A percentile compares a stretch with the other conserved stretches of the same genome.
phyloP scores from a whole-genome alignment of 2,329 filamentous ascomycete genomes.

The Pleurostoma richardsiae region DNA sequence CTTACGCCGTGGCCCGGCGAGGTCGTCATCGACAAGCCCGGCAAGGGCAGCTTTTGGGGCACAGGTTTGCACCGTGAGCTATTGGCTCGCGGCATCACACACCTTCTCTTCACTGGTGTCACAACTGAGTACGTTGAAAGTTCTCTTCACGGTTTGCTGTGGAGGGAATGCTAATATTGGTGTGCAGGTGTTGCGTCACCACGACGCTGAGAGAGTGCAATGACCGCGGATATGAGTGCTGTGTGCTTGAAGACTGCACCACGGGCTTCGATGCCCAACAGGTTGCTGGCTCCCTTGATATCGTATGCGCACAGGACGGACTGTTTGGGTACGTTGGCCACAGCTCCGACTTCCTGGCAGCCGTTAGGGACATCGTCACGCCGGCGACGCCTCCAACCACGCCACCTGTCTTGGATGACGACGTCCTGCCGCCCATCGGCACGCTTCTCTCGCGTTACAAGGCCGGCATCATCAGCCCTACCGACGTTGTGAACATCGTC shows the following conservation, averaged over 20 bases:
- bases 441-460: constrained; percentile 37
- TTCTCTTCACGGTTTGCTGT: neutral
- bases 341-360: constrained; percentile 30
- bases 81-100: constrained; percentile 49
- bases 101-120: constrained; percentile 52
- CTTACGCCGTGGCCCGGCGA: constrained; percentile 44
- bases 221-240: constrained; percentile 57
- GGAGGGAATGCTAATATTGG: neutral
- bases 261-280: constrained; percentile 41
- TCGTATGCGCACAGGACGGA: constrained; percentile 43
- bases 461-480: constrained; percentile 30
- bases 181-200: constrained; percentile 40
- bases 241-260: constrained; percentile 43
- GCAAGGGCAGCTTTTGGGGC: constrained; percentile 55
- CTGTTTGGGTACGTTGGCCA: constrained; percentile 42
- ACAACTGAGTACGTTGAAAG: constrained; percentile 39
- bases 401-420: constrained; percentile 22
- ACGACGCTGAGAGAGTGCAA: constrained; percentile 51
- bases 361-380: constrained; percentile 9
- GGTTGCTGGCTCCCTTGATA: constrained; percentile 41
- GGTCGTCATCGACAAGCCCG: constrained; percentile 51
- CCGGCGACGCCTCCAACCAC: constrained; percentile 7
- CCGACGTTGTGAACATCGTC: constrained; percentile 35
- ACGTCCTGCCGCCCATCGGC: constrained; percentile 31
- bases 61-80: constrained; percentile 48